Evolutionary conservation across 495 filamentous ascomycete genomes (phyloP).

Genomic region (Aspergillus carlsbadensis): DNA sequence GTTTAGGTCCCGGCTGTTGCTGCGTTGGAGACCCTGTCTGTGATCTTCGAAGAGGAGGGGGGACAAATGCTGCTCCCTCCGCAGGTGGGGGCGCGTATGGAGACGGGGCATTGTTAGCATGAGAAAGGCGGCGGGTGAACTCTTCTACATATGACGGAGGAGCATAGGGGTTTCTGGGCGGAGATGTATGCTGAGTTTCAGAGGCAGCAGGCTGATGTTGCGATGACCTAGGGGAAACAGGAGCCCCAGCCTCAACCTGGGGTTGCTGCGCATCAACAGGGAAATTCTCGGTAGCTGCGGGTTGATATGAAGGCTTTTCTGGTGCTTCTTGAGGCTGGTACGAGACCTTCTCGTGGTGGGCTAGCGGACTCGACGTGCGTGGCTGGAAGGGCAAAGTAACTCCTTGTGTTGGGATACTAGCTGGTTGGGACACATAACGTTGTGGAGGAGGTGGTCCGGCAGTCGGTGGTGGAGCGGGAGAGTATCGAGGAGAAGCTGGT

Average conservation of each 20-base stretch:
- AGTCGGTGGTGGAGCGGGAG: constrained; percentile 44
- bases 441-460: constrained; percentile 39
- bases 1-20: constrained; percentile 47
- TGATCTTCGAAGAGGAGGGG: constrained; percentile 73
- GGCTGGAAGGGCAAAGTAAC: constrained; percentile 70
- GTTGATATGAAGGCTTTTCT: constrained; percentile 27
- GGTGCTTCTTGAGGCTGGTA: constrained; percentile 32
- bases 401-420: constrained; percentile 42
- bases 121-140: constrained; percentile 51
- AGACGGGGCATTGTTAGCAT: constrained; percentile 33
- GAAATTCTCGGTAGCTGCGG: constrained; percentile 23
- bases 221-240: constrained; percentile 13
- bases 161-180: constrained; percentile 39
- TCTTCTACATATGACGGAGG: constrained; percentile 52
- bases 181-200: constrained; percentile 23
- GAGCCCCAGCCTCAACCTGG: constrained; percentile 21
- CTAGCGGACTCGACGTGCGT: constrained; percentile 81
- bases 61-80: constrained; percentile 34
- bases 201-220: background rate
- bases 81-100: constrained; percentile 27
- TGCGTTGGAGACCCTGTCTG: constrained; percentile 82
- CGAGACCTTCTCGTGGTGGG: constrained; percentile 54
- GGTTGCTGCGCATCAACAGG: constrained; percentile 20
- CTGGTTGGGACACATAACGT: constrained; percentile 52
- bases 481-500: constrained; percentile 37